Conservation (phyloP, 1,284 basidiomycete genomes). For the Cryptococcus sp. region DNA sequence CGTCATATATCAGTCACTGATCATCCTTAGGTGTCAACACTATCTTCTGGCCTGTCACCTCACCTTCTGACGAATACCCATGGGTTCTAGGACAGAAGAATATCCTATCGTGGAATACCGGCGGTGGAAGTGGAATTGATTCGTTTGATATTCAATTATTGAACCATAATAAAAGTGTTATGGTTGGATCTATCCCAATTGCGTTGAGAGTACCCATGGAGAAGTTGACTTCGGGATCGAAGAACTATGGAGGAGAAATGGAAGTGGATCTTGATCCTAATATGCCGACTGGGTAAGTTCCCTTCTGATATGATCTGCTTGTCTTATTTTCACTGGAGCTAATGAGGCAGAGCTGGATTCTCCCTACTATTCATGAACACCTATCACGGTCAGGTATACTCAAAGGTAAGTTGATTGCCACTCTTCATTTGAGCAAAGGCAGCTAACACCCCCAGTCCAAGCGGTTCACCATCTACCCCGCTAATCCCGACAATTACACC, state of each 20-base stretch:
- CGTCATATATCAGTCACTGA: background rate
- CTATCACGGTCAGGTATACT: conserved; percentile 39
- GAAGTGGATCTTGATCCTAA: conserved; percentile 35
- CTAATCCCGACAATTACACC: conserved; percentile 31
- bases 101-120: conserved; percentile 40
- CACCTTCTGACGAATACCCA: conserved; percentile 29
- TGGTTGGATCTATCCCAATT: conserved; percentile 41
- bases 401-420: conserved; percentile 21
- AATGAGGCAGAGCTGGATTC: conserved; percentile 27
- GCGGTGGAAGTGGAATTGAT: conserved; percentile 40
- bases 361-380: conserved; percentile 42
- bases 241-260: conserved; percentile 43
- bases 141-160: conserved; percentile 45
- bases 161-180: conserved; percentile 39
- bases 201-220: conserved; percentile 41
- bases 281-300: conserved; percentile 35
- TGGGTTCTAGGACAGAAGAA: conserved; percentile 45
- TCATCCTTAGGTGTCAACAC: conserved; percentile 12
- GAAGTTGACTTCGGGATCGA: conserved; percentile 26
- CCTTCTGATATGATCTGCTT: background rate
- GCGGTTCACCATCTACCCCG: conserved; percentile 37
- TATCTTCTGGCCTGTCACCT: conserved; percentile 44
- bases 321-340: background rate
- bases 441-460: conserved; percentile 17
- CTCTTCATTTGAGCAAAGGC: background rate